phyloP scores from a whole-genome alignment of 23 red algal genomes.

The Pyropia yezoensis region DNA sequence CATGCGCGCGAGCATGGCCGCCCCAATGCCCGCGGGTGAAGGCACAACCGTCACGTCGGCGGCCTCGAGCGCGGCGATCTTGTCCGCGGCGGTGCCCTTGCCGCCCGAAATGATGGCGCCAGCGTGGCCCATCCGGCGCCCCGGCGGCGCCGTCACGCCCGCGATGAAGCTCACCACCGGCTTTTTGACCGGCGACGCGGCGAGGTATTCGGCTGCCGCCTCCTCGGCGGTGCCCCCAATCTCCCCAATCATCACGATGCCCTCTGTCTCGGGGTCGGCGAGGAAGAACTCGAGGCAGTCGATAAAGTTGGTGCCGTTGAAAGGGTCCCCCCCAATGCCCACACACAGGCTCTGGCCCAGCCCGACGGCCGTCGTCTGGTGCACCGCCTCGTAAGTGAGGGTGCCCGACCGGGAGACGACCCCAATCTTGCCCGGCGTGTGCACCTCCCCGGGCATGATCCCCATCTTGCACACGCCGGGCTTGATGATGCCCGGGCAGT shows the following conservation, averaged over 20 bases:
- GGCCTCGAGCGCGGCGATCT: constrained; percentile 73
- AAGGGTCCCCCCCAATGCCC: constrained; percentile 97
- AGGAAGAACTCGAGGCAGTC: constrained; percentile 94
- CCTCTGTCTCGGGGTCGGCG: constrained; percentile 78
- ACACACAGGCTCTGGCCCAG: constrained; percentile 86
- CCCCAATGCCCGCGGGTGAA: constrained; percentile 69
- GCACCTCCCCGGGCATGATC: constrained; percentile 92
- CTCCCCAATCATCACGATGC: constrained; percentile 99
- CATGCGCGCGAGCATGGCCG: constrained; percentile 62
- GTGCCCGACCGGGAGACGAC: constrained; percentile 97
- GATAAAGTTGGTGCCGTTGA: constrained; percentile 98
- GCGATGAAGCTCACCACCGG: constrained; percentile 94
- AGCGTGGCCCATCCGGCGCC: constrained; percentile 96
- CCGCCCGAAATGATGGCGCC: constrained; percentile 95
- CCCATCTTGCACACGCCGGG: constrained; percentile 92
- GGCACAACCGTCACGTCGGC: constrained; percentile 77
- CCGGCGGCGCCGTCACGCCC: constrained; percentile 86
- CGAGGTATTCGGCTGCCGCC: constrained; percentile 74
- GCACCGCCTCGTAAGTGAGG: constrained; percentile 97
- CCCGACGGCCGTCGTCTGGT: constrained; percentile 77
- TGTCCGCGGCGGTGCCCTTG: constrained; percentile 82
- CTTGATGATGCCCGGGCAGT: constrained; percentile 96
- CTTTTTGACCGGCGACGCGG: constrained; percentile 60
- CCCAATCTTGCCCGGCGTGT: constrained; percentile 64
- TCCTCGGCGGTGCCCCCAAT: constrained; percentile 97